Evolutionary conservation across 176 grass and related monocot genomes (phyloP), one percentile per base, ranked within the genome.

Genomic region (Triticum timopheevii): DNA sequence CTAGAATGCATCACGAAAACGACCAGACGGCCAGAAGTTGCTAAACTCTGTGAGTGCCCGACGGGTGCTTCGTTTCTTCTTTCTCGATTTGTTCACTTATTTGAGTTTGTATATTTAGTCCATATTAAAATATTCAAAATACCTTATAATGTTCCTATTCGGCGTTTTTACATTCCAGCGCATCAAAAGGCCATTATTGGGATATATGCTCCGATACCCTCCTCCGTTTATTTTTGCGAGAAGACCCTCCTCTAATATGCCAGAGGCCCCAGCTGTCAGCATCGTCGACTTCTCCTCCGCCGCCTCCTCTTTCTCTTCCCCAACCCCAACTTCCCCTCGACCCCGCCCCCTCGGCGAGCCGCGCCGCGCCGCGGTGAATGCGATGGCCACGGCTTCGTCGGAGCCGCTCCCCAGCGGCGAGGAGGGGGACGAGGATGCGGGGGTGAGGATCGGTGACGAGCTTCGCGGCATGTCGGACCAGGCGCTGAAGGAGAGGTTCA

Each of bases 401-500:
- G 84, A 52, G 65, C 28, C 31, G 39, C 54, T 73, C 22, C 16
- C 68, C 6, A 64, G 76, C 23, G 30, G 62, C 69, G 66, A 82
- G 10, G 61, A 4, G 25, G 80, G 76, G 67, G 30, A 23, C 33
- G 56, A 34, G 9, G 62, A 23, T n/a, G 50, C 13, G 1, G 85
- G 20, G 17, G 73, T 42, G 22, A 54, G 24, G 25, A 22, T 8
- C 15, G 77, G 69, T 3, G 69, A 24, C 2, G 67, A 87, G 5
- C 23, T 36, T 42, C 70, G 71, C 39, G n/a, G 36, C 19, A 7
- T 58, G 0, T 6, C 82, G 7, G 61, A 83, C 10, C 61, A 70
- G 10, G 66, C 0, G 79, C 73, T 90, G 45, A 17, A 2, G 82
- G 91, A 93, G 11, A 88, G 33, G 86, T 2, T 2, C 4, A 59